Base-by-base conservation (phyloP, 2,329 filamentous ascomycete species). In the Cordyceps cicadae region DNA sequence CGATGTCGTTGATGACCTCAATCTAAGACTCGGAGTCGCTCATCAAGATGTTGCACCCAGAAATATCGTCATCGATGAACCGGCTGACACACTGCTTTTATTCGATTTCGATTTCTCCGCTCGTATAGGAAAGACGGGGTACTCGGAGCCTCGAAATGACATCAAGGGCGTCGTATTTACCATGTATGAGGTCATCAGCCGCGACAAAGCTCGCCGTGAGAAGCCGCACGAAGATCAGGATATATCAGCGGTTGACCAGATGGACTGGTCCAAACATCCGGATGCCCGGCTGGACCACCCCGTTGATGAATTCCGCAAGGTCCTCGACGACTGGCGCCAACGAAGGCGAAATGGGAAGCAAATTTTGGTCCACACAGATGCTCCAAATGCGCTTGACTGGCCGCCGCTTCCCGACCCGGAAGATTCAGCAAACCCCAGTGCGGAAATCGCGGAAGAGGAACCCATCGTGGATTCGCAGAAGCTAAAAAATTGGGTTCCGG, bases 31-130 rank as follows among this genome's bases (percentile, higher is more conserved):
- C 21, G 70, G 73, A 26, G 72, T 77, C 49, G 60, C 67, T 15
- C 76, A 77, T 60, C 70, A 75, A 61, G 74, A 77, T 41, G 68
- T 78, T 43, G 70, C 70, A 11, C 66, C 71, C 11, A 68, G 71
- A 46, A 77, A 78, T 52, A 67, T 77, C 7, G 45, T 76, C 0
- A 58, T 78, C 46, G 63, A 76, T 53, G 65, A 68, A 0, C 3
- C 19, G 3, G 3, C 17, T 1, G 69, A 76, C 57, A 64, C 64
- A 5, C 50, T 77, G 15, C 62, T 70, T 59, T 51, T 77, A 8
- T 74, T 76, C 55, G 74, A 77, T 65, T 76, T 76, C 41, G 70
- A 73, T 62, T 69, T 54, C 45, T 59, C 67, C 0, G 65, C 63
- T 49, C 66, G 65, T 17, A 70, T 72, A 12, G 61, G 62, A 5